Evolutionary conservation across 345 rosid genomes (phyloP).

Genomic region (Litchi chinensis): DNA sequence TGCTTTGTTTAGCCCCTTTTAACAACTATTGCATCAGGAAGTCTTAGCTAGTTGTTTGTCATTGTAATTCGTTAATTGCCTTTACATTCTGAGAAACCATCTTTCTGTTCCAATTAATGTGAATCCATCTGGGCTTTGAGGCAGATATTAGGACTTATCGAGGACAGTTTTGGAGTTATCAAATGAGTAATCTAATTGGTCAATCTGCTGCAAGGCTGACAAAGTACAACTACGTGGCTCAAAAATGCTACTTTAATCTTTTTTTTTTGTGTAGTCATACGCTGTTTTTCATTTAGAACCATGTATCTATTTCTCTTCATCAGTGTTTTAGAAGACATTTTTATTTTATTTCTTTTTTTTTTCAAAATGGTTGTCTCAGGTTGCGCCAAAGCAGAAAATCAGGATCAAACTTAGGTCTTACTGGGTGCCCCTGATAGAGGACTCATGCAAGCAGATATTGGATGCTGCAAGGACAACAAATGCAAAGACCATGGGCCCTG

Average conservation of each 20-base stretch:
- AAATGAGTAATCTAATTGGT: not conserved
- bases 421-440: conserved; percentile 92
- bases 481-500: conserved; percentile 96
- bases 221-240: not conserved
- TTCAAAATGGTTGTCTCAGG: conserved; percentile 37
- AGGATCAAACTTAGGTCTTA: conserved; percentile 93
- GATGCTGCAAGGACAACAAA: conserved; percentile 86
- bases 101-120: not conserved
- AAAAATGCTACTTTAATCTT: not conserved
- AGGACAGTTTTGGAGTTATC: not conserved
- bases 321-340: conserved; percentile 2
- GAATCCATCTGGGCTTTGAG: not conserved
- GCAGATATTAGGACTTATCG: not conserved
- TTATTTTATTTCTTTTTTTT: conserved; percentile 5
- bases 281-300: not conserved
- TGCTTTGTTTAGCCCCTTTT: not conserved
- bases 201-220: not conserved
- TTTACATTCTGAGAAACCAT: not conserved
- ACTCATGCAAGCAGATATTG: conserved; percentile 96
- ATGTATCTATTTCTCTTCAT: not conserved
- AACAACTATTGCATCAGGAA: not conserved
- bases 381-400: conserved; percentile 96
- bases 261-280: not conserved
- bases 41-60: not conserved
- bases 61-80: not conserved